Evolutionary conservation across 257 asterid species (phyloP), one percentile per base, ranked within the genome.

Genomic region (Jasminum sambac): DNA sequence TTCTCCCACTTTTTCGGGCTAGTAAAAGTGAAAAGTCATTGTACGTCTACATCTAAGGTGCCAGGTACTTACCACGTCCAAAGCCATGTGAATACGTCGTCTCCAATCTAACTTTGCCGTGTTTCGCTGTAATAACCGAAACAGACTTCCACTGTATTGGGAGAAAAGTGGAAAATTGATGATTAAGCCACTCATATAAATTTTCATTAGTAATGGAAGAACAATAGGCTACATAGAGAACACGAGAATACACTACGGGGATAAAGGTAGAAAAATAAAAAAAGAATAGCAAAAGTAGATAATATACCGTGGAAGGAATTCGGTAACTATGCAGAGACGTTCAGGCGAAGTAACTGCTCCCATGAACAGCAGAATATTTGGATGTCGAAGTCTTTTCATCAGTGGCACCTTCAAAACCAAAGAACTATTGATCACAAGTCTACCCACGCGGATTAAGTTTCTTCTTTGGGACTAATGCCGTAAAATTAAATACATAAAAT

Each of bases 341-440:
- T 91, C 81, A 55, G 92, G 92, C 41, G 96, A 94, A 76, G 96
- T 91, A 69, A 94, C 96, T 39, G 96, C 99, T 64, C 97, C 99
- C 97, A 91, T 94, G 82, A 94, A 94, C 67, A 94, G 86, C 72
- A 94, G 91, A 82, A 94, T 85, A 86, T 91, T 91, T 66, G 99
- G 99, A 80, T 94, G 97, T 61, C 97, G 89, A 66, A 94, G 89
- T 77, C 91, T 83, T 83, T 88, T 94, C 97, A 94, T 94, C 19
- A 91, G 95, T 60, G 95, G 86, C 43, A 94, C 97, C 99, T 94
- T 81, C 77, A 84, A 82, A 76, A 82, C 34, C 72, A 76, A 26
- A 73, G 38, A 48, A n/a, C 64, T 46, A 30, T 55, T 57, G 69
- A 64, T 6, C 38, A 24, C 17, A 21, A 21, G 77, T 69, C 48